A percentile compares a stretch with the other conserved stretches of the same genome.
These are phyloP conservation scores for Xylaria multiplex DNA, from an alignment of 2,329 filamentous ascomycete species.

Conservation along the genomic window DNA sequence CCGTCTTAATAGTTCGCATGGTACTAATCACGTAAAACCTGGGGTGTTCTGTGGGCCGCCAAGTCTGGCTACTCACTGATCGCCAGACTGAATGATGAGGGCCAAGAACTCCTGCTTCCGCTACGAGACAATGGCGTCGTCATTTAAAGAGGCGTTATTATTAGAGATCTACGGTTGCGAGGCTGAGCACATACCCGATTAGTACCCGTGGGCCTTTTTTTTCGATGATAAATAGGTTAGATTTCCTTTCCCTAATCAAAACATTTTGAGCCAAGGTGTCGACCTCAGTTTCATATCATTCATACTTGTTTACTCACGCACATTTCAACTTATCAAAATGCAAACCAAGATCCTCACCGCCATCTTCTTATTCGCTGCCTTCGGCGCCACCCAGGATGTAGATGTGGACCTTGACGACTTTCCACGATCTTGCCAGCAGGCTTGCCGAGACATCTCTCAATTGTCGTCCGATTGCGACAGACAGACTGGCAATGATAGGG, in stretches of 20 bases:
- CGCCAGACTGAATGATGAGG: constrained; percentile 15
- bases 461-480: constrained; percentile 23
- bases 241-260: not conserved
- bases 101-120: constrained; percentile 21
- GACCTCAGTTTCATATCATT: not conserved
- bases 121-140: constrained; percentile 22
- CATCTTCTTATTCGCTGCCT: constrained; percentile 22
- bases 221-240: constrained; percentile 18
- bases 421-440: constrained; percentile 23
- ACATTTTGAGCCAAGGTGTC: not conserved
- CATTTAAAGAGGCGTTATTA: constrained; percentile 20
- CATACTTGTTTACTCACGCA: not conserved
- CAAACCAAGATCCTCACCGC: constrained; percentile 6
- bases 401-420: constrained; percentile 27
- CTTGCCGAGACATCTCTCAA: constrained; percentile 19
- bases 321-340: constrained; percentile 15
- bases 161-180: not conserved
- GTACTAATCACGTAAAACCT: not conserved
- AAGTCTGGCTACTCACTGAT: constrained; percentile 13
- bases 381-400: constrained; percentile 26
- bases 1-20: too few relatives aligned
- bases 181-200: not conserved
- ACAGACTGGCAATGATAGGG: constrained; percentile 4
- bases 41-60: constrained; percentile 23
- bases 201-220: too few relatives aligned